Evolutionary conservation across 805 yeast species (phyloP).

Genomic region (Zygosaccharomyces gambellarensis): DNA sequence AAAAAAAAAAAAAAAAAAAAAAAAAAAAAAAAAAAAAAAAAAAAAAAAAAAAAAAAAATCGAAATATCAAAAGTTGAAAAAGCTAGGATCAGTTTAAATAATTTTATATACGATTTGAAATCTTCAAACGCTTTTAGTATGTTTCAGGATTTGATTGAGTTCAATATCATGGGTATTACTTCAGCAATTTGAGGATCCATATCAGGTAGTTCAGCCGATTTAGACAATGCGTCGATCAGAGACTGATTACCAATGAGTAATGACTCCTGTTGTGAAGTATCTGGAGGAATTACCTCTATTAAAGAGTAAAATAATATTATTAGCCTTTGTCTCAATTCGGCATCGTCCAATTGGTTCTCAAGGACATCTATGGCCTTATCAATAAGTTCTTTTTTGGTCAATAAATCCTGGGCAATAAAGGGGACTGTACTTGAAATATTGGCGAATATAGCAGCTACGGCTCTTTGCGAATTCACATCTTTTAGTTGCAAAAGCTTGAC

Average conservation of each 20-base stretch:
- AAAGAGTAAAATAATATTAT: slow-evolving; percentile 32
- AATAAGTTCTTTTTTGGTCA: slow-evolving; percentile 24
- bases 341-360: slow-evolving; percentile 28
- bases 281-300: slow-evolving; percentile 21
- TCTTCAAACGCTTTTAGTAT: background rate
- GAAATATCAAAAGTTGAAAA: background rate
- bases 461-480: slow-evolving; percentile 41
- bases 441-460: slow-evolving; percentile 38
- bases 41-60: background rate
- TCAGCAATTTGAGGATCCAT: slow-evolving; percentile 19
- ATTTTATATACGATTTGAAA: background rate
- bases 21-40: background rate
- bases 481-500: slow-evolving; percentile 39
- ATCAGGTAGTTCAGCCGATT: slow-evolving; percentile 15
- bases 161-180: slow-evolving; percentile 15
- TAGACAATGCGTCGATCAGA: slow-evolving; percentile 16
- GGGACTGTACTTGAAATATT: slow-evolving; percentile 34
- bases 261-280: slow-evolving; percentile 5
- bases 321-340: slow-evolving; percentile 32
- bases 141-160: background rate
- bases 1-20: too few species aligned
- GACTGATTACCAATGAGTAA: slow-evolving; percentile 9
- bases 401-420: slow-evolving; percentile 34
- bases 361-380: slow-evolving; percentile 26
- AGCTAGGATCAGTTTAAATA: background rate